These are phyloP conservation scores for Magnaporthales sp. DNA, from an alignment of 2,329 filamentous ascomycete species.

Conservation along the genomic window DNA sequence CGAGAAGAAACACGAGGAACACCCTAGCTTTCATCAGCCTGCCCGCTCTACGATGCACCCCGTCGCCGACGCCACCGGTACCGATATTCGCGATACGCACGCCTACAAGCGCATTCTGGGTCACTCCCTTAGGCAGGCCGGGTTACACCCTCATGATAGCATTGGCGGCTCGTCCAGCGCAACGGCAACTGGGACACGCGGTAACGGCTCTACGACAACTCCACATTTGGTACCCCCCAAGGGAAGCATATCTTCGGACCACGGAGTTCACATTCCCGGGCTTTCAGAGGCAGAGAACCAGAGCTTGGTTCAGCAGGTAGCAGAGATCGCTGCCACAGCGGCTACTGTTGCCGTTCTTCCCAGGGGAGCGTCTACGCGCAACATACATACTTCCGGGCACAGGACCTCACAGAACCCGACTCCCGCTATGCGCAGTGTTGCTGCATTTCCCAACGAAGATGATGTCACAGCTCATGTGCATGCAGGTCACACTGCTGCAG, in stretches of 20 bases:
- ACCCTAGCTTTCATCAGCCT: slow-evolving; percentile 6
- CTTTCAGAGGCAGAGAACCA: slow-evolving; percentile 78
- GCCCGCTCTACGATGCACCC: slow-evolving; percentile 7
- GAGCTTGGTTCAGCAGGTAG: slow-evolving; percentile 73
- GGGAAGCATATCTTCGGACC: slow-evolving; percentile 21
- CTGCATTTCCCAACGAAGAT: slow-evolving; percentile 1
- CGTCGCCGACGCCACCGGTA: slow-evolving; percentile 37
- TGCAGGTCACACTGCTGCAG: slow-evolving; percentile 5
- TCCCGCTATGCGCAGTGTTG: neutral
- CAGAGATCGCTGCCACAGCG: slow-evolving; percentile 88
- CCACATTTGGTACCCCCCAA: slow-evolving; percentile 75
- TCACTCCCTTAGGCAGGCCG: slow-evolving; percentile 79
- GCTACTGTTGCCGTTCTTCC: slow-evolving; percentile 58
- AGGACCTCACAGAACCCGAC: neutral
- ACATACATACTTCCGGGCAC: slow-evolving; percentile 4
- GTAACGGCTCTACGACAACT: slow-evolving; percentile 38
- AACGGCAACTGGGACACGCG: slow-evolving; percentile 18
- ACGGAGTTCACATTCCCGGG: slow-evolving; percentile 44
- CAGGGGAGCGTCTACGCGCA: slow-evolving; percentile 8
- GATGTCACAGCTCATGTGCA: slow-evolving; percentile 17
- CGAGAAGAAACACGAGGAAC: slow-evolving; percentile 61
- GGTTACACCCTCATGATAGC: slow-evolving; percentile 48
- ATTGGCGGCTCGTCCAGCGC: slow-evolving; percentile 27
- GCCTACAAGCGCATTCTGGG: slow-evolving; percentile 90
- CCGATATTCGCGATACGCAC: slow-evolving; percentile 77